A percentile compares a stretch with the other conserved stretches of the same genome.
Evolutionary conservation across 139 green algal genomes (phyloP).

Genomic region (Chlorella sp.): DNA sequence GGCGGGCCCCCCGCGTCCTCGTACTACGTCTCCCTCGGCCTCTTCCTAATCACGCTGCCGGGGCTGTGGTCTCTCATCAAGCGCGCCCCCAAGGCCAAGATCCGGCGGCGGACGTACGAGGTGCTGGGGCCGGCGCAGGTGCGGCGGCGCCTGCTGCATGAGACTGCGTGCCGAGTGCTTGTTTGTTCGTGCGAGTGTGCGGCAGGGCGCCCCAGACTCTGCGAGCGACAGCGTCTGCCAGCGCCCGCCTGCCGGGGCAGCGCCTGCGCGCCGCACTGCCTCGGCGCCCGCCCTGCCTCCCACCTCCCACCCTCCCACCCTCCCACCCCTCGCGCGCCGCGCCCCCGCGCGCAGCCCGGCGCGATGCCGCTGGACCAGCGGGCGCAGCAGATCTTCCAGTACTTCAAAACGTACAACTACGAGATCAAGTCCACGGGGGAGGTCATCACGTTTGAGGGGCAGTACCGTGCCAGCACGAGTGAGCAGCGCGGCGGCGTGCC

Average conservation of each 20-base stretch:
- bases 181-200: too few relatives aligned
- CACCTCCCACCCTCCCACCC: not conserved
- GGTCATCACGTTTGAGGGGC: constrained; percentile 87
- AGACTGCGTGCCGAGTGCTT: too few relatives aligned
- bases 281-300: too few relatives aligned
- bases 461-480: constrained; percentile 70
- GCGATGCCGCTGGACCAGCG: constrained; percentile 69
- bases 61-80: constrained; percentile 93
- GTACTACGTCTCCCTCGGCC: constrained; percentile 84
- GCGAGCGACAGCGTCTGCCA: too few relatives aligned
- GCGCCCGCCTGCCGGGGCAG: too few relatives aligned
- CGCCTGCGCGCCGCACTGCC: too few relatives aligned
- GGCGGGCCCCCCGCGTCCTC: constrained; percentile 40
- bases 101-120: constrained; percentile 79
- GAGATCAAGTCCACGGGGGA: constrained; percentile 81
- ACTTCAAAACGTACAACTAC: constrained; percentile 87
- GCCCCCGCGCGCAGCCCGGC: constrained; percentile 7
- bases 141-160: too few relatives aligned
- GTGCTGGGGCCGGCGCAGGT: constrained; percentile 66
- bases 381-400: constrained; percentile 69
- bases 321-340: not conserved
- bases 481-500: not conserved
- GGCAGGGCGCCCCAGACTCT: too few relatives aligned
- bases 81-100: constrained; percentile 77
- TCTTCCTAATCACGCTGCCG: constrained; percentile 82